Evolutionary conservation across 768 basidiomycete genomes (phyloP).

Genomic region (Lentinula boryana): DNA sequence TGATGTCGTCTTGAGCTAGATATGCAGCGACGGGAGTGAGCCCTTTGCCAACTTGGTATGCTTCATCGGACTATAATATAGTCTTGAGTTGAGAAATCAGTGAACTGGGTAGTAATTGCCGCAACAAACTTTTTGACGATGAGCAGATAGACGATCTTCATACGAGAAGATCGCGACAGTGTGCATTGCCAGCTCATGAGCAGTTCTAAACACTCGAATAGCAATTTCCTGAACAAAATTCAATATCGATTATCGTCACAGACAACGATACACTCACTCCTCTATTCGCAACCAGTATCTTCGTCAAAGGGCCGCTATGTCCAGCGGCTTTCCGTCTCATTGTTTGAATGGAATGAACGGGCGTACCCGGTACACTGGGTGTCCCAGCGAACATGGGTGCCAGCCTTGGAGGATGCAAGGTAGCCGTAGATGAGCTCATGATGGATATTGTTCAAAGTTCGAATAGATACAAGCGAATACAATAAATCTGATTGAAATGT

Average conservation of each 20-base stretch:
- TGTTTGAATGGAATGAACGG: conserved; percentile 85
- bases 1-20: conserved; percentile 96
- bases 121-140: conserved; percentile 83
- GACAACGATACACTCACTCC: conserved; percentile 50
- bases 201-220: conserved; percentile 95
- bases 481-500: background rate
- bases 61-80: conserved; percentile 83
- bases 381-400: conserved; percentile 66
- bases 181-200: conserved; percentile 98
- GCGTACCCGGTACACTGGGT: conserved; percentile 77
- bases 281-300: conserved; percentile 89
- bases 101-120: conserved; percentile 19
- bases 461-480: background rate
- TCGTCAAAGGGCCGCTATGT: conserved; percentile 85
- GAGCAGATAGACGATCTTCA: conserved; percentile 94
- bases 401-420: conserved; percentile 68
- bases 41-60: conserved; percentile 96
- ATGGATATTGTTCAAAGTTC: conserved; percentile 16
- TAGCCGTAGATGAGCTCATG: conserved; percentile 35
- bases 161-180: conserved; percentile 98
- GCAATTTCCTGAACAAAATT: conserved; percentile 79
- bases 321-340: conserved; percentile 89
- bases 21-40: conserved; percentile 96
- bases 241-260: background rate
- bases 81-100: conserved; percentile 34